Conservation (phyloP, 805 yeast genomes). For the Myxozyma neotropica region DNA sequence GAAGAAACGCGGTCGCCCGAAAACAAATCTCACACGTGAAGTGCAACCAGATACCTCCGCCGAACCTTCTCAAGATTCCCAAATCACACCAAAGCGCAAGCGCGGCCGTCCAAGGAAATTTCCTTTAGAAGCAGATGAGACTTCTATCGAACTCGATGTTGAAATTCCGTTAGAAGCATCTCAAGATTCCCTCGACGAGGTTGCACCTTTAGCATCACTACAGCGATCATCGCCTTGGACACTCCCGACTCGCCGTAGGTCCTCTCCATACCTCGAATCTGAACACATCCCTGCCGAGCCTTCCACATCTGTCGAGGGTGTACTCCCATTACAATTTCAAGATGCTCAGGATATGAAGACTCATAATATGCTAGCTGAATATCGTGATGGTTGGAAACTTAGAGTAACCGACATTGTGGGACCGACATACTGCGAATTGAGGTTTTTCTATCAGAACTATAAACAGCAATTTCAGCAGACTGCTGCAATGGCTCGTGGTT, state of each 20-base stretch:
- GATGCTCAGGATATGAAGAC: constrained; percentile 20
- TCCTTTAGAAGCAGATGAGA: not conserved
- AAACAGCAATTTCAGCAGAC: constrained; percentile 12
- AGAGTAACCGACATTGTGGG: constrained; percentile 26
- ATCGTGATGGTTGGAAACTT: constrained; percentile 18
- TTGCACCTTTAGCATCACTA: not conserved
- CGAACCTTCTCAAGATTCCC: too few relatives aligned
- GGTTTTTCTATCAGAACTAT: constrained; percentile 27
- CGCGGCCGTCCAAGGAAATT: not conserved
- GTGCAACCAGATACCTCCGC: too few relatives aligned
- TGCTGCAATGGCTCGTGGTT: constrained; percentile 25
- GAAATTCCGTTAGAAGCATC: not conserved
- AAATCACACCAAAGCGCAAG: too few relatives aligned
- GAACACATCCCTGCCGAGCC: not conserved
- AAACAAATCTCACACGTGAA: too few relatives aligned
- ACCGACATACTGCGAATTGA: constrained; percentile 34
- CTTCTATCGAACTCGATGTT: not conserved
- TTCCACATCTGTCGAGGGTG: too few relatives aligned
- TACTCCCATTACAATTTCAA: constrained; percentile 23
- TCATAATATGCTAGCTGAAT: constrained; percentile 14
- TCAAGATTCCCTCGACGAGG: not conserved
- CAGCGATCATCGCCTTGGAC: not conserved
- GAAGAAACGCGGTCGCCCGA: not conserved
- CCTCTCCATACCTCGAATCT: not conserved
- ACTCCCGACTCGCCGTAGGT: not conserved